Conservation (phyloP, 352 stramenopile genomes). For the Phytophthora agathidicida region DNA sequence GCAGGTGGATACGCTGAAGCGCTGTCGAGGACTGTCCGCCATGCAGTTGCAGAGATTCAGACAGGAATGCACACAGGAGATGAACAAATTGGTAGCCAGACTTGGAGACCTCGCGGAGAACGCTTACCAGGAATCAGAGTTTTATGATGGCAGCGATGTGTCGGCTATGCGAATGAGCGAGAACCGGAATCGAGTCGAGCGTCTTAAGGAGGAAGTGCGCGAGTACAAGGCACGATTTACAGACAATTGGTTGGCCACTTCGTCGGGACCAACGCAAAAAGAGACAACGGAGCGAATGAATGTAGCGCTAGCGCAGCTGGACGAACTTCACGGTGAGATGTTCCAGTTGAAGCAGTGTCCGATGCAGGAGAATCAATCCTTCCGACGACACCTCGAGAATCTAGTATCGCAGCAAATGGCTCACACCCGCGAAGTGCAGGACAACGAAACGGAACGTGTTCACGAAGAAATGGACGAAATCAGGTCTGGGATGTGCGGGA, state of each 20-base stretch:
- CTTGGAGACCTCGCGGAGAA: conserved; percentile 41
- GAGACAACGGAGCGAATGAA: conserved; percentile 46
- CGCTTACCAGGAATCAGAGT: conserved; percentile 15
- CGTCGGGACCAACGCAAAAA: conserved; percentile 1
- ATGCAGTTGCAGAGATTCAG: conserved; percentile 52
- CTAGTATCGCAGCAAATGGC: conserved; percentile 55
- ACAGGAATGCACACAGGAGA: conserved; percentile 51
- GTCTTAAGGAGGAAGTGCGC: conserved; percentile 30
- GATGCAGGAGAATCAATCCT: conserved; percentile 53
- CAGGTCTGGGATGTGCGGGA: conserved; percentile 64
- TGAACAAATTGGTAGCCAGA: conserved; percentile 46
- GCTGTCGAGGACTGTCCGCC: conserved; percentile 33
- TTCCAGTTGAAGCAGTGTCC: conserved; percentile 57
- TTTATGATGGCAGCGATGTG: conserved; percentile 11
- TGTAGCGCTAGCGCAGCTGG: conserved; percentile 46
- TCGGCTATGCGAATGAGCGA: conserved; percentile 9
- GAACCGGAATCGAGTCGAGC: conserved; percentile 30
- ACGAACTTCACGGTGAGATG: conserved; percentile 57
- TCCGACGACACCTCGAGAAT: conserved; percentile 55
- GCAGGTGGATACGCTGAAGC: conserved; percentile 52
- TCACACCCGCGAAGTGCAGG: conserved; percentile 52
- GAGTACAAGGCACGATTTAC: conserved; percentile 21
- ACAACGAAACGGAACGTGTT: conserved; percentile 57
- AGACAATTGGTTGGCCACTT: conserved; percentile 2
- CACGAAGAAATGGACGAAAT: conserved; percentile 71